These are phyloP conservation scores for Pestalotiopsis sp. DNA, from an alignment of 2,329 filamentous ascomycete species.

Conservation along the genomic window DNA sequence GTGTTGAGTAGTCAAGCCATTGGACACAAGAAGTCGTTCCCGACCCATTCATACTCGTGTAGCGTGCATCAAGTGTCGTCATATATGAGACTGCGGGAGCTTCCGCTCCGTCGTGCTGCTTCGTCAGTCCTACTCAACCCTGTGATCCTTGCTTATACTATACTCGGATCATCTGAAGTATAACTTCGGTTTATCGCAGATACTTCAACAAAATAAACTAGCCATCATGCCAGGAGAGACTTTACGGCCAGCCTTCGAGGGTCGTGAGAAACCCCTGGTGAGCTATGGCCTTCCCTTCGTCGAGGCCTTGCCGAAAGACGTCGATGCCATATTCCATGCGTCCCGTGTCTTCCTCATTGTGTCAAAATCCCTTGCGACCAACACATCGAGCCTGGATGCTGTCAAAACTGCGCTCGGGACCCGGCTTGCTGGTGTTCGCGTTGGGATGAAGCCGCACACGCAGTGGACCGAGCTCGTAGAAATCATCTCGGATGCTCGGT, in stretches of 20 bases:
- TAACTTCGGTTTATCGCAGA: too few relatives aligned
- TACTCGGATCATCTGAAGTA: too few relatives aligned
- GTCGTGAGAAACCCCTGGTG: constrained; percentile 30
- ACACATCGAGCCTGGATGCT: constrained; percentile 45
- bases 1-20: too few relatives aligned
- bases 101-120: too few relatives aligned
- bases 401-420: constrained; percentile 43
- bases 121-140: too few relatives aligned
- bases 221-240: constrained; percentile 15
- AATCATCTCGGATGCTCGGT: constrained; percentile 42
- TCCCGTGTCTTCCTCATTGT: constrained; percentile 52
- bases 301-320: constrained; percentile 46
- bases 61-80: too few relatives aligned
- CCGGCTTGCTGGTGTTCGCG: constrained; percentile 44
- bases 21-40: too few relatives aligned
- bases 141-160: too few relatives aligned
- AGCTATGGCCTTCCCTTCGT: constrained; percentile 50
- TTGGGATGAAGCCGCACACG: constrained; percentile 58
- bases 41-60: too few relatives aligned
- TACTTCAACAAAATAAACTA: too few relatives aligned
- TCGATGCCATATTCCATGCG: constrained; percentile 41
- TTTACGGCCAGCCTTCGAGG: constrained; percentile 23
- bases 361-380: constrained; percentile 49
- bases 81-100: too few relatives aligned
- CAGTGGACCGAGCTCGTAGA: constrained; percentile 54